Evolutionary conservation across 306 rosid genomes (phyloP), one percentile per base, ranked within the genome.

Genomic region (Senna siamea): DNA sequence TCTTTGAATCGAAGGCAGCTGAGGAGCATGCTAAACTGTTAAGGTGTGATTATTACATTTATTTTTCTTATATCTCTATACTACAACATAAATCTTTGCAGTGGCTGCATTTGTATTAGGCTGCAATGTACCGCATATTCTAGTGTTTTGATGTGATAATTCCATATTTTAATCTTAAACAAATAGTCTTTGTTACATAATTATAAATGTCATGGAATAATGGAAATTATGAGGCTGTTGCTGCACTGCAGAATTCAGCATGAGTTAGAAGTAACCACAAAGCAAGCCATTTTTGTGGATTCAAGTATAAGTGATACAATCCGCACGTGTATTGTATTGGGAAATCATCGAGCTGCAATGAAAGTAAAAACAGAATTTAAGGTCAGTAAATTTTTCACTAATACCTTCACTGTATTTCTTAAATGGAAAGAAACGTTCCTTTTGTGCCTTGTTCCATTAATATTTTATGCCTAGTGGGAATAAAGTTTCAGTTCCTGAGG

Each of bases 251-350:
- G 98, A 82, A 86, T 88, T 22, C 98, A 94, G 73, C 96, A 94
- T 56, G 98, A 89, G 58, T 79, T 94, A 73, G 97, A 94, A 86
- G 95, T 89, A 74, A 59, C 83, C 74, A 94, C 97, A 60, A 94
- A 94, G 92, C 98, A 92, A 75, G 93, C 98, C 55, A 94, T 94
- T 78, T 94, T 94, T 84, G 97, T 94, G 76, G 98, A 94, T 80
- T 91, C 98, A 55, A 94, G 98, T 79, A 85, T 94, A 50, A 94
- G 92, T 54, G 98, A 94, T 84, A 94, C 97, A 58, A 91, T 94
- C 63, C 96, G 96, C 6, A 94, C 98, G 5, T 94, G 98, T 84
- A 94, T 94, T 74, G 98, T 94, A 77, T 86, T 91, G 84, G 98
- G 98, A 81, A 94, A 94, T 79, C 88, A 94, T 81, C 89, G 94